Percentiles rank a stretch among this genome's conserved stretches.
Conservation (phyloP, 2,329 filamentous ascomycete species). For the Diaporthe humulicola region DNA sequence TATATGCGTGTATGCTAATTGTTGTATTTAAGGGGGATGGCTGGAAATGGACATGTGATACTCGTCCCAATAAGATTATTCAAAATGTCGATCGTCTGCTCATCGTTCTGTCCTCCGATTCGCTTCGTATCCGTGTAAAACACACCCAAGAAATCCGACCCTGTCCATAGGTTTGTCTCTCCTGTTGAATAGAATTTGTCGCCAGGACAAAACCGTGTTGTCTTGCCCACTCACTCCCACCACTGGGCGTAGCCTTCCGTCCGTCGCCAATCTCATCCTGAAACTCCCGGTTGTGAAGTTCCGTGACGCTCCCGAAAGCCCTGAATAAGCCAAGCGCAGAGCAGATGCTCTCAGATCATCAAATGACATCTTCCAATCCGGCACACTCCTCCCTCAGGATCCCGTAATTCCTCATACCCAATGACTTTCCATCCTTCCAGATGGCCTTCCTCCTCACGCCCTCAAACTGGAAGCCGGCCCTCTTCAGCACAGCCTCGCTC, state of each 20-base stretch:
- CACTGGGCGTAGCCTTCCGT: neutral
- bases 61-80: neutral
- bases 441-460: conserved; percentile 56
- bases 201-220: neutral
- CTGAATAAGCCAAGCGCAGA: neutral
- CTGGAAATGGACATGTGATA: neutral
- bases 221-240: neutral
- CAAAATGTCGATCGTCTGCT: neutral
- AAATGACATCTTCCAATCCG: conserved; percentile 40
- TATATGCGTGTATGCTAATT: neutral
- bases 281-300: neutral
- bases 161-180: neutral
- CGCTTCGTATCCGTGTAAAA: neutral
- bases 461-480: conserved; percentile 59
- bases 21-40: neutral
- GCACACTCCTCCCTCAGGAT: conserved; percentile 53
- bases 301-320: neutral
- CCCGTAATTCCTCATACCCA: conserved; percentile 55
- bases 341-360: neutral
- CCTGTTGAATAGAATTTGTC: neutral
- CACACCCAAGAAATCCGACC: neutral
- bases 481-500: conserved; percentile 58
- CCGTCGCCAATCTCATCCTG: no score
- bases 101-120: neutral
- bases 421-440: conserved; percentile 56